Percentiles rank a stretch among this genome's conserved stretches.
phyloP scores from a whole-genome alignment of 768 basidiomycete genomes.

The Neoboletus magnificus region DNA sequence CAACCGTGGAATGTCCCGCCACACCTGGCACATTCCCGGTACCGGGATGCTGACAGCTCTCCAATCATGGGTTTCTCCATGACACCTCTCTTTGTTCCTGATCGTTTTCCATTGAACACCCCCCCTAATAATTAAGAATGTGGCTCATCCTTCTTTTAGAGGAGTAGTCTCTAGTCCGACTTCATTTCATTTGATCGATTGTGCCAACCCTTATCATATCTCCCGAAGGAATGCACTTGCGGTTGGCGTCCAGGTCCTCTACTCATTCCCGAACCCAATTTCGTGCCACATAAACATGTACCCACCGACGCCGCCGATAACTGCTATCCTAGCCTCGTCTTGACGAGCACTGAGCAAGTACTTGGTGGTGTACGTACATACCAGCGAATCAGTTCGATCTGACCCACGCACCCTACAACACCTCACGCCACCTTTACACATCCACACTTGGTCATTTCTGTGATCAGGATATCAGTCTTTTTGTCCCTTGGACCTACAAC shows the following conservation, averaged over 20 bases:
- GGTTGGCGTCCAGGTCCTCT: background rate
- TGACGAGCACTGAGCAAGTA: background rate
- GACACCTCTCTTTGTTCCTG: background rate
- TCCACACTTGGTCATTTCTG: conserved; percentile 9
- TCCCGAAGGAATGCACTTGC: background rate
- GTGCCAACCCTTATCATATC: background rate
- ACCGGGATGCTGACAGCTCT: background rate
- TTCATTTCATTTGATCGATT: background rate
- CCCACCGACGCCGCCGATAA: conserved; percentile 8
- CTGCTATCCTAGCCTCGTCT: conserved; percentile 15
- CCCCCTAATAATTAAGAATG: no score
- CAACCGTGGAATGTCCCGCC: background rate
- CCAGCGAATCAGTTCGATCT: background rate
- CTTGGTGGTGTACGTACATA: background rate
- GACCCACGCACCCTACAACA: conserved; percentile 4
- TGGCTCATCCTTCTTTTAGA: background rate
- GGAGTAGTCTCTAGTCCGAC: background rate
- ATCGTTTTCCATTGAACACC: background rate
- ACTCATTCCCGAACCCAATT: background rate
- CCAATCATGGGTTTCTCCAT: background rate
- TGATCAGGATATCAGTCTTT: background rate
- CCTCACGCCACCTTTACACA: conserved; percentile 16
- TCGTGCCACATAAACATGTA: background rate
- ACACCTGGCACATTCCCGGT: background rate
- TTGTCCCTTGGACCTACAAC: conserved; percentile 20